Evolutionary conservation across 2,329 filamentous ascomycete species (phyloP).

Genomic region (Pleurostoma richardsiae): DNA sequence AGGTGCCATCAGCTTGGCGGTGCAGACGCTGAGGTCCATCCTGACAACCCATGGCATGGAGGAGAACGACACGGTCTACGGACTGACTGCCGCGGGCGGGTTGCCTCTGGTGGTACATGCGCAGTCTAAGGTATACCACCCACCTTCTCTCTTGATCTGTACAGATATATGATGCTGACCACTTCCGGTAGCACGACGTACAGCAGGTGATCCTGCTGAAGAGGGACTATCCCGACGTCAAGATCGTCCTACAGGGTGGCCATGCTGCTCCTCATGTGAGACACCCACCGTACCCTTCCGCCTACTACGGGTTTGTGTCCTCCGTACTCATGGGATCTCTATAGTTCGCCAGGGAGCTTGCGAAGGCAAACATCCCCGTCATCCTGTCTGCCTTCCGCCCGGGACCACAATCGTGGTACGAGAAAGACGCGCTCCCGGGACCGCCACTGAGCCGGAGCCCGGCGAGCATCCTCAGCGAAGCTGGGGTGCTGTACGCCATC

Average conservation of each 20-base stretch:
- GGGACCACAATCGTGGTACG: constrained; percentile 26
- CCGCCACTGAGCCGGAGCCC: constrained; percentile 34
- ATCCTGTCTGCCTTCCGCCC: constrained; percentile 33
- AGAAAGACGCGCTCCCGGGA: constrained; percentile 29
- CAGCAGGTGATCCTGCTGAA: constrained; percentile 32
- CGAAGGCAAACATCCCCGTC: constrained; percentile 31
- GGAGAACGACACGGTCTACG: constrained; percentile 26
- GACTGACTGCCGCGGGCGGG: constrained; percentile 26
- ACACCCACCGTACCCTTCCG: background rate
- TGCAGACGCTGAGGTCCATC: constrained; percentile 28
- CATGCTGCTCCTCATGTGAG: constrained; percentile 29
- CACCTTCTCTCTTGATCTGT: too few relatives aligned
- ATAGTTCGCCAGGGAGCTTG: constrained; percentile 31
- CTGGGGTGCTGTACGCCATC: constrained; percentile 30
- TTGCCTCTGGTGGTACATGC: constrained; percentile 33
- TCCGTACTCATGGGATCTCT: background rate
- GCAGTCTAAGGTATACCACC: constrained; percentile 25
- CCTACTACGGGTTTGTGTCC: too few relatives aligned
- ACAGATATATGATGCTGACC: background rate
- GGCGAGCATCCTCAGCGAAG: constrained; percentile 30
- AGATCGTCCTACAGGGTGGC: constrained; percentile 32
- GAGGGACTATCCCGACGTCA: constrained; percentile 22
- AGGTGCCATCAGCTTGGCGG: constrained; percentile 15
- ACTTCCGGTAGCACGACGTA: constrained; percentile 28
- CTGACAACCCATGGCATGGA: constrained; percentile 25